Evolutionary conservation across 768 basidiomycete species (phyloP).

Genomic region (Boletus pseudo-olivaceus): DNA sequence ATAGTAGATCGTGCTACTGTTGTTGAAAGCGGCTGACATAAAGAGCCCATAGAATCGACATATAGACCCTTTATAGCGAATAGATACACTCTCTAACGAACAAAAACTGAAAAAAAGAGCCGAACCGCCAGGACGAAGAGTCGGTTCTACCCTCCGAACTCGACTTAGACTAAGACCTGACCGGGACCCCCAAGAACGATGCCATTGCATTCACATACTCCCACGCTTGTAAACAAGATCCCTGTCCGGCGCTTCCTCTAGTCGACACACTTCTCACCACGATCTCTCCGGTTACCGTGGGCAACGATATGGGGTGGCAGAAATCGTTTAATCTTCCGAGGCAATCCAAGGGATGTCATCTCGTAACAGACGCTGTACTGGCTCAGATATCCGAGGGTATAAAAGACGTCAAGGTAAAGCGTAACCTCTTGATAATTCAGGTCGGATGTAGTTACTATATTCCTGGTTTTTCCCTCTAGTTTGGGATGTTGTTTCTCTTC

Average conservation of each 20-base stretch:
- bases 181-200: too few relatives aligned
- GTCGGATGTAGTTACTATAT: neutral
- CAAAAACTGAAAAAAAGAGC: too few relatives aligned
- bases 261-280: neutral
- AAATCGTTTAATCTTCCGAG: constrained; percentile 68
- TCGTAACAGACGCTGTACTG: constrained; percentile 76
- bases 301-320: constrained; percentile 77
- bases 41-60: too few relatives aligned
- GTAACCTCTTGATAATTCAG: neutral
- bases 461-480: constrained; percentile 35
- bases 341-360: constrained; percentile 66
- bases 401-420: constrained; percentile 55
- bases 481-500: constrained; percentile 87
- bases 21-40: too few relatives aligned
- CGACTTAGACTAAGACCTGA: too few relatives aligned
- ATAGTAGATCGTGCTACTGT: too few relatives aligned
- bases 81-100: too few relatives aligned
- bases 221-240: neutral
- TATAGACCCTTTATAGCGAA: too few relatives aligned
- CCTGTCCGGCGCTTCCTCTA: neutral
- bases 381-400: constrained; percentile 67
- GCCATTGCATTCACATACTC: too few relatives aligned
- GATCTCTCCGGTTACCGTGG: neutral
- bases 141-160: too few relatives aligned
- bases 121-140: too few relatives aligned